These are phyloP conservation scores for Theobroma grandiflorum DNA, from an alignment of 441 rosid genomes.

Conservation along the genomic window DNA sequence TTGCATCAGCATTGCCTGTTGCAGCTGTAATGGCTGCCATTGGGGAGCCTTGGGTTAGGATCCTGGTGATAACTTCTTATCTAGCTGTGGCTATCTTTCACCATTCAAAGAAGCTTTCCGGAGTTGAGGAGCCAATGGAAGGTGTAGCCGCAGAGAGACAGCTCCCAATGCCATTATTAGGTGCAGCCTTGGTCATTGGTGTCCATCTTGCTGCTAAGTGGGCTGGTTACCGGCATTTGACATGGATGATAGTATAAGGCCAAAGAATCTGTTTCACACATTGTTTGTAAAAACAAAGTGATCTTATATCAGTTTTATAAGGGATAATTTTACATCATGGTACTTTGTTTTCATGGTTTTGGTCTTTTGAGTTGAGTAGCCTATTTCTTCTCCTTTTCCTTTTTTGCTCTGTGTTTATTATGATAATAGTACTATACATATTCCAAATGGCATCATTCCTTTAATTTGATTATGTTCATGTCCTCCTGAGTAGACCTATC, in stretches of 20 bases:
- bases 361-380: neutral
- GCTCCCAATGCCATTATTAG: conserved; percentile 66
- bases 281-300: neutral
- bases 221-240: conserved; percentile 88
- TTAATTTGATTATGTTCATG: neutral
- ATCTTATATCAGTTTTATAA: conserved; percentile 5
- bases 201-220: conserved; percentile 82
- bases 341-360: neutral
- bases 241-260: conserved; percentile 78
- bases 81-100: conserved; percentile 69
- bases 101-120: conserved; percentile 49
- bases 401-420: neutral
- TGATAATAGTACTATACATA: neutral
- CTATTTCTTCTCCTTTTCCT: neutral
- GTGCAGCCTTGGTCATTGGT: conserved; percentile 78
- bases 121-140: conserved; percentile 51
- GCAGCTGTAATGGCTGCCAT: conserved; percentile 84
- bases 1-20: conserved; percentile 77
- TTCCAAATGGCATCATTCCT: neutral
- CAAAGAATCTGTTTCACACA: neutral
- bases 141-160: conserved; percentile 34
- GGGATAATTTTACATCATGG: neutral
- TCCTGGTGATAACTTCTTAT: conserved; percentile 56
- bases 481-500: no score
- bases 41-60: conserved; percentile 91